Evolutionary conservation across 148 eudicot species (phyloP).

Genomic region (Cornus kousa): DNA sequence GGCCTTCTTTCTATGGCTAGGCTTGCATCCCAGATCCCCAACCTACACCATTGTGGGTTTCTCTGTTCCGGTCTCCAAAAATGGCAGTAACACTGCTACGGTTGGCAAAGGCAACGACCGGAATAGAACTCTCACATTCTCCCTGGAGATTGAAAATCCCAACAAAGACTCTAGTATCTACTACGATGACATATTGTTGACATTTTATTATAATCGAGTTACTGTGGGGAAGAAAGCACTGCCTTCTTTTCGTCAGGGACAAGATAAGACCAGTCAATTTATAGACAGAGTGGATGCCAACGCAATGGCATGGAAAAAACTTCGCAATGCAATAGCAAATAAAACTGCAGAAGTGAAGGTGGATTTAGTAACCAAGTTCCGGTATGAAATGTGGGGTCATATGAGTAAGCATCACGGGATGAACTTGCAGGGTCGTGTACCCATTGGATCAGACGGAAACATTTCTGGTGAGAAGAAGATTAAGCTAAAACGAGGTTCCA

Average conservation of each 20-base stretch:
- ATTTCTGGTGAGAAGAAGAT: slow-evolving; percentile 25
- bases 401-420: slow-evolving; percentile 11
- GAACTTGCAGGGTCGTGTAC: background rate
- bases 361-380: background rate
- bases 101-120: background rate
- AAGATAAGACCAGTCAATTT: background rate
- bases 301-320: background rate
- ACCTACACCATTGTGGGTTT: background rate
- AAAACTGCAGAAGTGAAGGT: slow-evolving; percentile 11
- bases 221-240: background rate
- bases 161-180: slow-evolving; percentile 12
- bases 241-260: slow-evolving; percentile 14
- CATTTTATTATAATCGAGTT: slow-evolving; percentile 2
- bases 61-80: background rate
- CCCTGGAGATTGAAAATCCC: slow-evolving; percentile 14
- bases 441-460: slow-evolving; percentile 22
- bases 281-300: background rate
- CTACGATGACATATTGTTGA: slow-evolving; percentile 4
- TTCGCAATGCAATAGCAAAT: background rate
- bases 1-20: slow-evolving; percentile 10
- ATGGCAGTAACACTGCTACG: background rate
- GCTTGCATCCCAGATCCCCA: slow-evolving; percentile 15
- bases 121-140: background rate
- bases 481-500: background rate
- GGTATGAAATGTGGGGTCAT: slow-evolving; percentile 4